A percentile compares a stretch with the other conserved stretches of the same genome.
Conservation (phyloP, 306 rosid genomes). For the Medicago truncatula region MtrunA17r5.0-ANR NC_053045.1:1521501-1522000, state of each 20-base stretch:
- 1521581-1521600: conserved; percentile 4
- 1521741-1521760: not conserved
- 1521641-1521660: conserved; percentile 14
- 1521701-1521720: not conserved
- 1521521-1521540: not conserved
- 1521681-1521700: conserved; percentile 4
- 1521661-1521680: conserved; percentile 4
- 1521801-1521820: conserved; percentile 6
- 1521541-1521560: not conserved
- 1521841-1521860: conserved; percentile 91
- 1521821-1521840: conserved; percentile 63
- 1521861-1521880: conserved; percentile 97
- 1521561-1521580: not conserved
- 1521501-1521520: not conserved
- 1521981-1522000: conserved; percentile 98
- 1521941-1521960: conserved; percentile 99
- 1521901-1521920: conserved; percentile 98
- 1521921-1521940: conserved; percentile 99
- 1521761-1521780: conserved; percentile 20
- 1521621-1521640: not conserved
- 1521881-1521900: conserved; percentile 97
- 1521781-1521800: conserved; percentile 10
- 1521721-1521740: conserved; percentile 2
- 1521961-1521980: conserved; percentile 97
- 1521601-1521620: not conserved